Percentiles rank a stretch among this genome's conserved stretches.
Evolutionary conservation across 108 stramenopile genomes (phyloP).

Genomic region (Nitzschia sp.): DNA sequence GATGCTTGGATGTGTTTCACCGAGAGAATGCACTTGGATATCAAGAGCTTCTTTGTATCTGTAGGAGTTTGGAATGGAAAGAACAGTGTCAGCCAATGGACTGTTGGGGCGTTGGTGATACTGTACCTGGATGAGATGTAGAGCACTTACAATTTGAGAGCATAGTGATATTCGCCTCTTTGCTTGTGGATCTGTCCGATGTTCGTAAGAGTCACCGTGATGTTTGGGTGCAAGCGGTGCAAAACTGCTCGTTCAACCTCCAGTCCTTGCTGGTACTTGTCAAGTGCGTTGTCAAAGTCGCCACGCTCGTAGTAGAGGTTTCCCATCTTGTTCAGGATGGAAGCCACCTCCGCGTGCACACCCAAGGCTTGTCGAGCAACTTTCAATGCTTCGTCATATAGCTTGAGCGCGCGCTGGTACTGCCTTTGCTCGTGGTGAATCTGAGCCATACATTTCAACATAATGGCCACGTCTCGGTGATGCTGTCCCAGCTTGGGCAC

Average conservation of each 20-base stretch:
- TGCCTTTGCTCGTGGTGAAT: slow-evolving; percentile 56
- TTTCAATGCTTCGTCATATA: slow-evolving; percentile 43
- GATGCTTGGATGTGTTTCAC: slow-evolving; percentile 39
- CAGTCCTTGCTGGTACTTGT: slow-evolving; percentile 60
- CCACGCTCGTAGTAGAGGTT: slow-evolving; percentile 64
- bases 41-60: slow-evolving; percentile 55
- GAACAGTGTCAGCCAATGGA: not conserved
- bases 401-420: slow-evolving; percentile 43
- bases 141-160: slow-evolving; percentile 38
- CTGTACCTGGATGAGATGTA: not conserved
- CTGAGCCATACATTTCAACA: slow-evolving; percentile 67
- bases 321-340: slow-evolving; percentile 66
- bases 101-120: not conserved
- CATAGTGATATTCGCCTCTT: slow-evolving; percentile 48
- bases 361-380: slow-evolving; percentile 48
- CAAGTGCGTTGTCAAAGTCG: slow-evolving; percentile 52
- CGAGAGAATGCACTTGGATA: slow-evolving; percentile 44
- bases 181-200: slow-evolving; percentile 70
- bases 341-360: slow-evolving; percentile 59
- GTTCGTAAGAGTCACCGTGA: slow-evolving; percentile 66
- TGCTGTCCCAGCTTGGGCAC: slow-evolving; percentile 41
- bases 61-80: no score
- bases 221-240: slow-evolving; percentile 53
- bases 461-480: slow-evolving; percentile 62
- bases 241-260: slow-evolving; percentile 57